Percentiles rank a stretch among this genome's conserved stretches.
phyloP scores from a whole-genome alignment of 768 basidiomycete genomes.

The Pleurotus pulmonarius region DNA sequence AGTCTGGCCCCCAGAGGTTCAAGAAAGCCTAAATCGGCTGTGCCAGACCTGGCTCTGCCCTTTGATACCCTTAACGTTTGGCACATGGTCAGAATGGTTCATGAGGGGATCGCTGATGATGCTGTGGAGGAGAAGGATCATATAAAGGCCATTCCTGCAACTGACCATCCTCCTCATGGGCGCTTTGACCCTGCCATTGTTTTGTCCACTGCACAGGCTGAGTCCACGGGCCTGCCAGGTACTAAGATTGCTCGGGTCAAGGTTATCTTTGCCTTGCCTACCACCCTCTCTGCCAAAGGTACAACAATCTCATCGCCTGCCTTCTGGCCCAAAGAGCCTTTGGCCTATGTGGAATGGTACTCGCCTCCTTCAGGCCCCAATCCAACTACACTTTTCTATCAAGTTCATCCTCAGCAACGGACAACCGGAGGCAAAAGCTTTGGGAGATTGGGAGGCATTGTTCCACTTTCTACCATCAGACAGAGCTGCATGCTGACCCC shows the following conservation, averaged over 20 bases:
- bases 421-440: background rate
- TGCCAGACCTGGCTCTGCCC: constrained; percentile 10
- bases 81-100: constrained; percentile 16
- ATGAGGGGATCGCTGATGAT: constrained; percentile 13
- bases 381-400: background rate
- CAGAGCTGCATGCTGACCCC: too few relatives aligned
- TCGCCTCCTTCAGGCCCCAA: background rate
- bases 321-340: constrained; percentile 1
- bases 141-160: constrained; percentile 17
- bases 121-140: constrained; percentile 11
- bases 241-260: constrained; percentile 16
- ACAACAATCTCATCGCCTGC: background rate
- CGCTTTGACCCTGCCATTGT: constrained; percentile 23
- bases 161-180: constrained; percentile 10
- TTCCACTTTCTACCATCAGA: too few relatives aligned
- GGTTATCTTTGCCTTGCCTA: constrained; percentile 19
- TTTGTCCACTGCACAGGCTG: constrained; percentile 13
- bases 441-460: too few relatives aligned
- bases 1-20: background rate
- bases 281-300: constrained; percentile 1
- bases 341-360: constrained; percentile 7
- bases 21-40: background rate
- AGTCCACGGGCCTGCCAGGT: constrained; percentile 19
- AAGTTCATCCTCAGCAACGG: background rate
- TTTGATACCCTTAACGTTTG: constrained; percentile 18